phyloP scores from a whole-genome alignment of 129 eudicot genomes.

The Helianthus tuberosus region DNA sequence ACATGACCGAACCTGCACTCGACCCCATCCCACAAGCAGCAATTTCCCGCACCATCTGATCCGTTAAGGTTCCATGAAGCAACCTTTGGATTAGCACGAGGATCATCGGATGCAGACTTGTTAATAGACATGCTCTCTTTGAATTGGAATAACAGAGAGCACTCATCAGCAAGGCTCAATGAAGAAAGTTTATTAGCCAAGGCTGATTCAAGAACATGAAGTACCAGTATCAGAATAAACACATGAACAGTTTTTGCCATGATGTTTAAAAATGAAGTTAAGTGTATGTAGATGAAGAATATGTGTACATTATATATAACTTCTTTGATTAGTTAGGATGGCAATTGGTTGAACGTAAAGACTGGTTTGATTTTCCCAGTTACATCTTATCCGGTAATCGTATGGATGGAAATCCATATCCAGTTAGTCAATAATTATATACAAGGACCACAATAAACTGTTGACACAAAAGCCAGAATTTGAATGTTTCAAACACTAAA shows the following conservation, averaged over 20 bases:
- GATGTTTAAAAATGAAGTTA: background rate
- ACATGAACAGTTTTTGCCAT: background rate
- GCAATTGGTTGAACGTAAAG: too few species aligned
- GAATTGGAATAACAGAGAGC: background rate
- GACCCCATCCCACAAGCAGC: constrained; percentile 34
- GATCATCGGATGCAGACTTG: background rate
- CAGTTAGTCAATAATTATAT: too few species aligned
- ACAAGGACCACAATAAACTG: too few species aligned
- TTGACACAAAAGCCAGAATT: too few species aligned
- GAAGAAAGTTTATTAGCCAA: background rate
- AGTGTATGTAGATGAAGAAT: background rate
- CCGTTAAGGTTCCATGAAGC: background rate
- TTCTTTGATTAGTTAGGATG: too few species aligned
- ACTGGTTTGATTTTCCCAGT: too few species aligned
- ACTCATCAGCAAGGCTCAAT: background rate
- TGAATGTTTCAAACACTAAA: too few species aligned
- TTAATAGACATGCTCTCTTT: background rate
- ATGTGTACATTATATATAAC: too few species aligned
- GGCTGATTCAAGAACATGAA: background rate
- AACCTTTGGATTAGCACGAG: background rate
- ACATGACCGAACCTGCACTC: constrained; percentile 26
- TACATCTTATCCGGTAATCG: too few species aligned
- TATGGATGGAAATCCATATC: too few species aligned
- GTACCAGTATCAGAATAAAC: background rate
- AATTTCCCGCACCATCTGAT: constrained; percentile 2